Base-by-base conservation (phyloP, 2,329 filamentous ascomycete species). In the Tolypocladium nubicola region DNA sequence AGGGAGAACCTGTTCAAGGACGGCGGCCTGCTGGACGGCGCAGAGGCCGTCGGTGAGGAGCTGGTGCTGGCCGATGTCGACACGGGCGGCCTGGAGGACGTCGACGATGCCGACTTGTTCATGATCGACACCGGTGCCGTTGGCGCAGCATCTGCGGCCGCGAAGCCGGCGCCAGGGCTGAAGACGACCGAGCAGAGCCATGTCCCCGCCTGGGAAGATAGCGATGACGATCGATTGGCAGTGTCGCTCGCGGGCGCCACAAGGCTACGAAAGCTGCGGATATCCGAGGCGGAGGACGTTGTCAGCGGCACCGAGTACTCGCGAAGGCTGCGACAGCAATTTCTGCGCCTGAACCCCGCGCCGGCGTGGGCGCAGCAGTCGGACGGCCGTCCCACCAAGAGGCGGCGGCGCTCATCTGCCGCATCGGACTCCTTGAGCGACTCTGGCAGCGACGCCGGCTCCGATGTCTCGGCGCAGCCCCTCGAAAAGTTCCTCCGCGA, bases 251-350 rank as follows among this genome's bases (percentile, higher is more conserved):
- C 90, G 4, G 82, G 84, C 33, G 85, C 87, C 50, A 82, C 85
- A 53, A 82, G 89, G 62, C 71, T 97, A 68, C 84, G 92, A 63
- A 97, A 97, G 72, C 77, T 99, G 61, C 83, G 94, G 60, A 78
- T 85, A 54, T 86, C 84, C 2, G 90, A 93, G 67, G 83, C 82
- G 1, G 94, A 99, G 66, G 94, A 99, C 70, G 70, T 96, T 13
- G 83, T 99, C 61, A 90, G 77, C 63, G 94, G 94, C 53, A 86
- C 84, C 60, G 93, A 97, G 70, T 99, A 99, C 71, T 83, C 86
- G 57, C 82, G 81, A 65, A 79, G 94, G 62, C 74, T 99, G 65
- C 84, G 92, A 59, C 84, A 86, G 67, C 92, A 97, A 68, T 96
- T 83, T 61, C 73, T 83, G 60, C 76, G 76, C 53, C 73, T 84